Evolutionary conservation across 306 rosid species (phyloP).

Genomic region (Cyamopsis tetragonoloba): DNA sequence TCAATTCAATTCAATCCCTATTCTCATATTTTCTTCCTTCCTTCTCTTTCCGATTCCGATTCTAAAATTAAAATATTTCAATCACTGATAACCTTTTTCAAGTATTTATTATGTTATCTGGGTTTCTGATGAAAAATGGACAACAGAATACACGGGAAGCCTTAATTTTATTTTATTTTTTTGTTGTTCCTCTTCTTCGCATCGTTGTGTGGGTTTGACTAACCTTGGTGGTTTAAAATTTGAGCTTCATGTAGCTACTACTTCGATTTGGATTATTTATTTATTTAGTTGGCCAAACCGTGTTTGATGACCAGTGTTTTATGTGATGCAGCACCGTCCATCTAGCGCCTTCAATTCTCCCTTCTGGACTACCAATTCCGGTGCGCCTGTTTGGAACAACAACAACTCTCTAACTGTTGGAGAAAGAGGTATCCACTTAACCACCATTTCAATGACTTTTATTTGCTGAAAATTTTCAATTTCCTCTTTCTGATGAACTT

Average conservation of each 20-base stretch:
- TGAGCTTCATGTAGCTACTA: neutral
- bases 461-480: neutral
- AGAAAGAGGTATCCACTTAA: conserved; percentile 47
- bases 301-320: neutral
- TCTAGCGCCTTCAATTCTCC: conserved; percentile 78
- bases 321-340: conserved; percentile 62
- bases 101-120: neutral
- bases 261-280: neutral
- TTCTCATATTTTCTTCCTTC: neutral
- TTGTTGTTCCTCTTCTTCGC: too few relatives aligned
- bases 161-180: too few relatives aligned
- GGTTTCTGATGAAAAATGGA: too few relatives aligned
- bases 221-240: neutral
- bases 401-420: conserved; percentile 68
- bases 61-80: too few relatives aligned
- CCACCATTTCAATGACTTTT: neutral
- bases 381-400: conserved; percentile 90
- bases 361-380: conserved; percentile 82
- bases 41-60: neutral
- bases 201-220: neutral
- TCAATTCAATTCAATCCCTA: too few relatives aligned
- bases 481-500: neutral
- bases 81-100: too few relatives aligned
- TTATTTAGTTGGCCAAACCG: too few relatives aligned
- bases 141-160: too few relatives aligned